phyloP scores from a whole-genome alignment of 108 stramenopile species.

The Hondaea fermentalgiana region DNA sequence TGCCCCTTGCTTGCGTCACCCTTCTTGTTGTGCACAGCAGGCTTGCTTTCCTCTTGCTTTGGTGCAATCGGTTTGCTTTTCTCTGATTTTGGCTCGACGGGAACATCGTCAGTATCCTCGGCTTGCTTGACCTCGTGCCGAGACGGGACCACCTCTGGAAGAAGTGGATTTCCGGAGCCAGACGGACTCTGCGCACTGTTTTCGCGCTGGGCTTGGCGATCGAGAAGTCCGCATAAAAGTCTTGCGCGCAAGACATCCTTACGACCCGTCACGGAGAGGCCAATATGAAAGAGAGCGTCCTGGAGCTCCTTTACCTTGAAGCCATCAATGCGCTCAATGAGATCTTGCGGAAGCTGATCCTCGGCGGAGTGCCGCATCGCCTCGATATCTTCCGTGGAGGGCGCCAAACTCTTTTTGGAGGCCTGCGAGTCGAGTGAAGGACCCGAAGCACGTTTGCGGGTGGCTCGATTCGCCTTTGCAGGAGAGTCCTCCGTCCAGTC shows the following conservation, averaged over 20 bases:
- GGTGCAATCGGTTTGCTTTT: too few species aligned
- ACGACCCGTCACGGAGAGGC: background rate
- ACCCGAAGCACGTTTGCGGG: background rate
- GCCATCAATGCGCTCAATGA: background rate
- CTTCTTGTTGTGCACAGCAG: too few species aligned
- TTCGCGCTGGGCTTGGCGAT: background rate
- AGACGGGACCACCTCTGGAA: background rate
- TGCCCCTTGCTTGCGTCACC: too few species aligned
- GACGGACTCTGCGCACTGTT: background rate
- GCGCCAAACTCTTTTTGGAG: background rate
- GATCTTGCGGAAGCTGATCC: background rate
- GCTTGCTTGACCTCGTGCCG: background rate
- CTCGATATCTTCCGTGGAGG: background rate
- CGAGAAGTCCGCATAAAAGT: background rate
- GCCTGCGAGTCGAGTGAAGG: background rate
- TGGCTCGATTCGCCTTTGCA: background rate
- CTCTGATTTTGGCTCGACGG: too few species aligned
- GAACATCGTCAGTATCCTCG: background rate
- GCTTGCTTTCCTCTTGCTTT: too few species aligned
- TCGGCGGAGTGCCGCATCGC: background rate
- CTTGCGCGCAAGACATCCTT: background rate
- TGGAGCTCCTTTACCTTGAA: conserved; percentile 1
- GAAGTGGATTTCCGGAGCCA: background rate
- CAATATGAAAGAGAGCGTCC: background rate
- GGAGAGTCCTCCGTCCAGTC: conserved; percentile 11